Evolutionary conservation across 768 basidiomycete species (phyloP), one percentile per base, ranked within the genome.

Genomic region (Podaxis mareebaensis): DNA sequence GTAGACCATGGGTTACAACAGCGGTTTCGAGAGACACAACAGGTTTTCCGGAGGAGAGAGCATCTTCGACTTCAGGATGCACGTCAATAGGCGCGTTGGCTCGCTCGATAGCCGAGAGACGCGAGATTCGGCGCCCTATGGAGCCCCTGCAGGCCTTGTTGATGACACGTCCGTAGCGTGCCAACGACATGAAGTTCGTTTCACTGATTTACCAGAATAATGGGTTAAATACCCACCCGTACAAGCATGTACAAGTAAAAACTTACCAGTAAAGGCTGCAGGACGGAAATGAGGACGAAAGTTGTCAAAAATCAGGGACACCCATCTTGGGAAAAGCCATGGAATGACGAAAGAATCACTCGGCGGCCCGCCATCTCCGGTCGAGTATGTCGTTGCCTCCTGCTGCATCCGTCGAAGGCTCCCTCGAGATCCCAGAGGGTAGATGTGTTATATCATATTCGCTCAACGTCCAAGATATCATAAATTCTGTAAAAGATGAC

Each of bases 1-100:
- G 93, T 77, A 96, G 86, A 20, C 95, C 96, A 79, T 98, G 94
- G 1, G 95, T 95, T 64, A 97, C 87, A 58, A 99, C 85, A 1
- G 96, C 89, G 1, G 91, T 93, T 73, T 99, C 96, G 11, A 99
- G 85, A 12, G 96, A 95, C 11, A 98, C 94, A 51, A 98, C 80
- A 20, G 95, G 87, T 65, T 77, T 79, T 10, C 81, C 77, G 46
- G 80, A 76, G 3, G 81, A 78, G 22, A 96, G 80, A 3, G 96
- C 95, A 60, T 95, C 84, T 66, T 89, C 78, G 36, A 98, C 89
- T 73, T 99, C 95, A 8, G 91, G 89, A 58, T 90, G 88, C 36
- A 94, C 72, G 73, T 94, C 92, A 11, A 94, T 58, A 3, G 80
- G 78, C 11, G 78, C 76, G 42, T 71, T 54, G 53, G 36, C 66